These are phyloP conservation scores for Forsythia suspensa DNA, from an alignment of 257 asterid species.

Conservation along the genomic window DNA sequence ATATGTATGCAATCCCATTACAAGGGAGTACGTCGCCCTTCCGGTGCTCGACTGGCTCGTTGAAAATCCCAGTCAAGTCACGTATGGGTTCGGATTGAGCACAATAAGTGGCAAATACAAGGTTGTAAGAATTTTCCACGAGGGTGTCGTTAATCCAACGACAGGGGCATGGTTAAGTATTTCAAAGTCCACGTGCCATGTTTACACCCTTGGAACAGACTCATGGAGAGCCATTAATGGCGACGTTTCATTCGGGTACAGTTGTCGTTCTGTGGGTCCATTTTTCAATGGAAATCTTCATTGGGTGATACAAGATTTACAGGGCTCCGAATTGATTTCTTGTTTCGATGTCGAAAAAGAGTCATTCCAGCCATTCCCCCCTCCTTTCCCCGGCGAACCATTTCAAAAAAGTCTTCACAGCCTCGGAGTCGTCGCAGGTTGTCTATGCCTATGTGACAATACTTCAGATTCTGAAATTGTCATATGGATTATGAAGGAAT, in stretches of 20 bases:
- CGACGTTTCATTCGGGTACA: neutral
- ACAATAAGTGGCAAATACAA: neutral
- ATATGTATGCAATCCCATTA: slow-evolving; percentile 24
- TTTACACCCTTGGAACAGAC: slow-evolving; percentile 26
- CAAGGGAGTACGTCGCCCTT: slow-evolving; percentile 11
- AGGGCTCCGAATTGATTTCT: neutral
- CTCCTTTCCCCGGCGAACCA: neutral
- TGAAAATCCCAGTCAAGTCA: neutral
- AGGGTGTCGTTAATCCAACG: neutral
- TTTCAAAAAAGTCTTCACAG: neutral
- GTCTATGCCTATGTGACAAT: slow-evolving; percentile 32
- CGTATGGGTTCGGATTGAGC: slow-evolving; percentile 29
- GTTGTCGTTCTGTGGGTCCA: neutral
- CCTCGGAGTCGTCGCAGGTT: slow-evolving; percentile 23
- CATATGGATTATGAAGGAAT: slow-evolving; percentile 45
- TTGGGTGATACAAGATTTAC: slow-evolving; percentile 7
- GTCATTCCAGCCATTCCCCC: slow-evolving; percentile 16
- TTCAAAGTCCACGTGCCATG: slow-evolving; percentile 13
- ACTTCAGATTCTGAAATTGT: slow-evolving; percentile 24
- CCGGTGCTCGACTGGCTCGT: slow-evolving; percentile 2
- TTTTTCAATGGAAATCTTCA: slow-evolving; percentile 18
- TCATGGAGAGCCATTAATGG: slow-evolving; percentile 16
- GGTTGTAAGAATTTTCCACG: neutral
- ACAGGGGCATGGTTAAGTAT: neutral
- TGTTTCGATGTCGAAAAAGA: neutral